A percentile compares a stretch with the other conserved stretches of the same genome.
Conservation (phyloP, 768 basidiomycete genomes). For the Paxillus ammoniavirescens region DNA sequence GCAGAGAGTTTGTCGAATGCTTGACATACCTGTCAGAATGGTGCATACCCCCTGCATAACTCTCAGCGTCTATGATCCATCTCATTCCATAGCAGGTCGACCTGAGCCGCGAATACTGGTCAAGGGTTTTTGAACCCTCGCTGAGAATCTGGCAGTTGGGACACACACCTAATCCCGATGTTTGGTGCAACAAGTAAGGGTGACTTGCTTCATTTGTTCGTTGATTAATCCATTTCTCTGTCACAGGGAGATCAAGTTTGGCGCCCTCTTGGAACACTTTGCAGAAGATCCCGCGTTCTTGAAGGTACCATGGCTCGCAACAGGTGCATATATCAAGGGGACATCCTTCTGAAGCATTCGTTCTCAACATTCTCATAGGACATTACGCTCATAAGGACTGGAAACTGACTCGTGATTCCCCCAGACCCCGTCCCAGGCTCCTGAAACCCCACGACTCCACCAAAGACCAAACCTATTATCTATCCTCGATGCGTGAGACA, state of each 20-base stretch:
- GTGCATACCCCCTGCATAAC: constrained; percentile 34
- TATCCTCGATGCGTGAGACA: constrained; percentile 71
- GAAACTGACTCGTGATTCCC: constrained; percentile 19
- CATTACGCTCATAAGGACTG: constrained; percentile 82
- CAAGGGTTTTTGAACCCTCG: constrained; percentile 84
- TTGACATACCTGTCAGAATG: constrained; percentile 73
- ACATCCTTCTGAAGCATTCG: not conserved
- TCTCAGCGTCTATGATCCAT: not conserved
- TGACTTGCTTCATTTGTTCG: not conserved
- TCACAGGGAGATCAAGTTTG: constrained; percentile 86
- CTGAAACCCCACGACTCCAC: constrained; percentile 51
- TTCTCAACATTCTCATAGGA: constrained; percentile 40
- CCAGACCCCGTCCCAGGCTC: constrained; percentile 45
- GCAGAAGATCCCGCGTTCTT: constrained; percentile 28
- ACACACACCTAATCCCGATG: constrained; percentile 88
- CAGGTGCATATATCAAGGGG: constrained; percentile 46
- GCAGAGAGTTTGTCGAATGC: constrained; percentile 67
- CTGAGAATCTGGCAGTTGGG: constrained; percentile 76
- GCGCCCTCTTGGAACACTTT: constrained; percentile 72
- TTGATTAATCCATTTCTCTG: not conserved
- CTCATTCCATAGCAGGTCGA: constrained; percentile 57
- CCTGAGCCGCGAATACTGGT: constrained; percentile 90
- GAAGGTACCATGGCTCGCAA: constrained; percentile 70
- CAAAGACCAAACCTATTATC: constrained; percentile 94
- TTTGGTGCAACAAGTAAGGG: constrained; percentile 81